phyloP scores from a whole-genome alignment of 345 rosid species.

The Nephelium lappaceum region DNA sequence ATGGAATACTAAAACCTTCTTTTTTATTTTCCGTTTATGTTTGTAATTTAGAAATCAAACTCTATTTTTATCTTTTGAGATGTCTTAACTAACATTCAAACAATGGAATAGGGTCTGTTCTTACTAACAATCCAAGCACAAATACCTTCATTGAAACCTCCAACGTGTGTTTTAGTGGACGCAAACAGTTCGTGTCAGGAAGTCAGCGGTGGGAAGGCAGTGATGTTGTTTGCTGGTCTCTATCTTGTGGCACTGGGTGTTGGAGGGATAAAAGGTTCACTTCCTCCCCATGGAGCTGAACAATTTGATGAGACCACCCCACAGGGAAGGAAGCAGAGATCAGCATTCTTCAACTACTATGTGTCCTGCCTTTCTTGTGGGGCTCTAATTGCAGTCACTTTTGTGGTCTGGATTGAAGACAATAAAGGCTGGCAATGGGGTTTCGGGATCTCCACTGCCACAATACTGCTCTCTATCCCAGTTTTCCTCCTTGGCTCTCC shows the following conservation, averaged over 20 bases:
- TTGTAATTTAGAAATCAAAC: not conserved
- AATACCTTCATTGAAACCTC: constrained; percentile 54
- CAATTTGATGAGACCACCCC: constrained; percentile 78
- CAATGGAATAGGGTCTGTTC: constrained; percentile 51
- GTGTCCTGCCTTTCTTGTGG: constrained; percentile 83
- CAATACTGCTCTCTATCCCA: constrained; percentile 71
- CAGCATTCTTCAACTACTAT: constrained; percentile 83
- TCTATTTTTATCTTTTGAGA: not conserved
- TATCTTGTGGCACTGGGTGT: constrained; percentile 88
- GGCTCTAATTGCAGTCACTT: constrained; percentile 84
- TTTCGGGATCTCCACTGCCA: constrained; percentile 68
- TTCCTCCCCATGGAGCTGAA: constrained; percentile 93
- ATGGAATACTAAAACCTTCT: not conserved
- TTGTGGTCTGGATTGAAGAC: constrained; percentile 94
- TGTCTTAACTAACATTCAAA: not conserved
- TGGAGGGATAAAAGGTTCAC: constrained; percentile 94
- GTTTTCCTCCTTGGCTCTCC: constrained; percentile 76
- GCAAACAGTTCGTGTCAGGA: constrained; percentile 35
- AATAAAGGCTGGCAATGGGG: constrained; percentile 96
- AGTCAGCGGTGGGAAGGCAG: constrained; percentile 39
- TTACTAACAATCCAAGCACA: constrained; percentile 59
- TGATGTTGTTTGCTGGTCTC: constrained; percentile 68
- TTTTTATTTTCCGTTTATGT: not conserved
- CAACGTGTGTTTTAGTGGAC: constrained; percentile 32
- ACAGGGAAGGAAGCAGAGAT: constrained; percentile 78